Base-by-base conservation (phyloP, 306 rosid species). In the Trichosanthes truncata region DNA sequence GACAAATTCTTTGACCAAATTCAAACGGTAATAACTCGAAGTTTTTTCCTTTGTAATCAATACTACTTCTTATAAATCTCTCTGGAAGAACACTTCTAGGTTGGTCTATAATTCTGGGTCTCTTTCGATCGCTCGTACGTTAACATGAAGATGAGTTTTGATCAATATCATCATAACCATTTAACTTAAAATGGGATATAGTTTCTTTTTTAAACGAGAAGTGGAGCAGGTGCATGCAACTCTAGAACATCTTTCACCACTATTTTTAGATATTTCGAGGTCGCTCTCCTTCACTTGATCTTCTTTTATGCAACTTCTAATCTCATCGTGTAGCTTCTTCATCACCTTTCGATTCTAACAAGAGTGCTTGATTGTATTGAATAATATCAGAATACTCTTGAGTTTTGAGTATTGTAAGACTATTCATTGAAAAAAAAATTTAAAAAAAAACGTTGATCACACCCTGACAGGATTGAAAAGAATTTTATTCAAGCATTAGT, bases 271-370 rank as follows among this genome's bases (percentile, higher is more conserved):
- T 83, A 89, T 4, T 15, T 26, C 38, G 4, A 73, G 3, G 9
- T 73, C 36, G 2, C 13, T 41, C 9, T 73, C 78, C 7, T 73
- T 73, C 1, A 45, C n/a, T 23, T 3, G 4, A 14, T 73, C n/a
- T 80, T 80, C 49, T 12, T 51, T 74, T 1, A 87, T 3, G 25
- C 73, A 83, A 10, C 68, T 79, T 77, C 89, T 82, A 45, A 87
- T 83, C 38, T 87, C 87, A 53, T 83, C 85, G 9, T 85, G 87
- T 0, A 71, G 82, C 77, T 81, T 89, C 38, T 84, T 79, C 85
- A 89, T 81, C 15, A 29, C 76, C 0, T 0, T 25, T 41, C 87
- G 86, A 45, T 85, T n/a, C n/a, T n/a, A n/a, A n/a, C n/a, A n/a
- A n/a, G n/a, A n/a, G n/a, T n/a, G n/a, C n/a, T n/a, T n/a, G n/a